Evolutionary conservation across 2,329 filamentous ascomycete species (phyloP).

Genomic region (Ophiostoma piceae): DNA sequence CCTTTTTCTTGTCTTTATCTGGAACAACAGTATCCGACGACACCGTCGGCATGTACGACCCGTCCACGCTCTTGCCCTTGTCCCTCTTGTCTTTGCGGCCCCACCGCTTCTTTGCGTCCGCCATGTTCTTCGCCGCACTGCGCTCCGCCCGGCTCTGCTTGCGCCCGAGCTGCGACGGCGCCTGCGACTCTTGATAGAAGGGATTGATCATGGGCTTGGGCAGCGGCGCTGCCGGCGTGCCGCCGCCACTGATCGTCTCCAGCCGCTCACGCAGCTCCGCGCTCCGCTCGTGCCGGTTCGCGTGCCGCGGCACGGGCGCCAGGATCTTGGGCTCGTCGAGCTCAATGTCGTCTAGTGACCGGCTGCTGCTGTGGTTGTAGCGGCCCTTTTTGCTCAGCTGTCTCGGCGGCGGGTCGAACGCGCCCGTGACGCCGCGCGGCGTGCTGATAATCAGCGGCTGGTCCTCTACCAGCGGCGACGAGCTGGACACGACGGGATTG

Average conservation of each 20-base stretch:
- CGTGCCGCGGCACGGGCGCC: conserved; percentile 50
- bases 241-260: conserved; percentile 49
- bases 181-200: conserved; percentile 24
- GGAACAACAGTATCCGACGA: conserved; percentile 17
- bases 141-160: conserved; percentile 53
- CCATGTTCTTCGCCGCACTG: conserved; percentile 58
- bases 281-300: conserved; percentile 37
- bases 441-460: conserved; percentile 58
- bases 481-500: conserved; percentile 28
- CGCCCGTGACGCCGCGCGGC: conserved; percentile 50
- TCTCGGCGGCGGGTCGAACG: conserved; percentile 42
- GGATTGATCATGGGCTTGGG: conserved; percentile 31
- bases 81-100: conserved; percentile 41
- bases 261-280: conserved; percentile 44
- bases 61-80: conserved; percentile 30
- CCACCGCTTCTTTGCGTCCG: conserved; percentile 54
- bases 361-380: not conserved
- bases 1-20: conserved; percentile 3
- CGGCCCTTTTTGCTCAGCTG: conserved; percentile 27
- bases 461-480: conserved; percentile 36
- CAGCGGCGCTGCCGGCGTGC: conserved; percentile 20
- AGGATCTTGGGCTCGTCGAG: conserved; percentile 35
- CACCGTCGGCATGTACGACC: not conserved
- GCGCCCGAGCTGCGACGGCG: conserved; percentile 39
- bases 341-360: conserved; percentile 6